A percentile compares a stretch with the other conserved stretches of the same genome.
Evolutionary conservation across 306 rosid species (phyloP).

Genomic region (Vachellia pachyceras): DNA sequence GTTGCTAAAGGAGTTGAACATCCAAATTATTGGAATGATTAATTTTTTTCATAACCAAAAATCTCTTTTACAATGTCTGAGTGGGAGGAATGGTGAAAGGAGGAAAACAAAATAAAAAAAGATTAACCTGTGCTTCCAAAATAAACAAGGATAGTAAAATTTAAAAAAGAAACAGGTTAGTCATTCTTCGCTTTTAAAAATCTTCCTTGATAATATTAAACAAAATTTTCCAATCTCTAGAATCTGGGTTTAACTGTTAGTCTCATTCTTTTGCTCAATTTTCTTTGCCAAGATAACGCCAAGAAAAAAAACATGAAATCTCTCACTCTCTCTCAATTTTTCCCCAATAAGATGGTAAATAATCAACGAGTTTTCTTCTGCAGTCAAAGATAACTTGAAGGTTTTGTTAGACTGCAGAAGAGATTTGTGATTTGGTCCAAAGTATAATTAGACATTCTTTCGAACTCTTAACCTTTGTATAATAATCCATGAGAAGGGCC

Average conservation of each 20-base stretch:
- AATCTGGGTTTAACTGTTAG: not conserved
- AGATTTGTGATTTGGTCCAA: not conserved
- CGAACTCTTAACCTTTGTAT: not conserved
- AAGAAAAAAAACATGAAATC: constrained; percentile 18
- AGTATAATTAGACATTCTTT: not conserved
- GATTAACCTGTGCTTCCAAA: not conserved
- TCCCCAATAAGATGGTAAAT: not conserved
- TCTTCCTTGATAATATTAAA: not conserved
- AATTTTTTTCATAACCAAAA: not conserved
- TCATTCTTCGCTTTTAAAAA: not conserved
- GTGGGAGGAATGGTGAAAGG: constrained; percentile 5
- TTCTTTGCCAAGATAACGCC: constrained; percentile 10
- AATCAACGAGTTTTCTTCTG: not conserved
- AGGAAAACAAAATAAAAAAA: not conserved
- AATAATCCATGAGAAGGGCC: not conserved
- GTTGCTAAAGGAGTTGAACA: constrained; percentile 17
- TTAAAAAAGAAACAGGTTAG: not conserved
- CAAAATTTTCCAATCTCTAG: not conserved
- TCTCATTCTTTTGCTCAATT: constrained; percentile 15
- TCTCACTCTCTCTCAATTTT: not conserved
- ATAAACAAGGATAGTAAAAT: not conserved
- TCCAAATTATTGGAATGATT: constrained; percentile 3
- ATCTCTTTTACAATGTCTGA: constrained; percentile 11
- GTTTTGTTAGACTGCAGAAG: not conserved
- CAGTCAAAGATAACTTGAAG: not conserved